phyloP scores from a whole-genome alignment of 805 yeast genomes.

The Lipomyces orientalis region DNA sequence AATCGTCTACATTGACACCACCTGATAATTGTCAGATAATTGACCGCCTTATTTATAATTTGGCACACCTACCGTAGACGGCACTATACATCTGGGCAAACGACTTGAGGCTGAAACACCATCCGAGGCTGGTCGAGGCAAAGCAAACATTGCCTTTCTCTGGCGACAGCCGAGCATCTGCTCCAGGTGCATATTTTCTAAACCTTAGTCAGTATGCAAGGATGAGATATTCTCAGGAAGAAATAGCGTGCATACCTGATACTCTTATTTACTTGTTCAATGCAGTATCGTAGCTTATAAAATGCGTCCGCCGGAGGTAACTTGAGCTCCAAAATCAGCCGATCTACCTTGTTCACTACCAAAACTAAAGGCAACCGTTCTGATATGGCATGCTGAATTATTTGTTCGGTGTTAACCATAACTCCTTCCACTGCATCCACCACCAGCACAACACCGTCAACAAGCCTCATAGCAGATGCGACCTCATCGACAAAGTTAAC shows the following conservation, averaged over 20 bases:
- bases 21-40: background rate
- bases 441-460: slow-evolving; percentile 71
- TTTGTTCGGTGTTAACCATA: slow-evolving; percentile 56
- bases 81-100: slow-evolving; percentile 61
- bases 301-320: slow-evolving; percentile 77
- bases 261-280: slow-evolving; percentile 68
- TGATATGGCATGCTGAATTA: slow-evolving; percentile 59
- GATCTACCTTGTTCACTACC: slow-evolving; percentile 80
- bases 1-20: slow-evolving; percentile 47
- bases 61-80: slow-evolving; percentile 38
- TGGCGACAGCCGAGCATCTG: slow-evolving; percentile 57
- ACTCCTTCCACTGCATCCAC: slow-evolving; percentile 89
- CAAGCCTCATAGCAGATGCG: slow-evolving; percentile 58
- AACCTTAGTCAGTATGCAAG: background rate
- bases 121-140: slow-evolving; percentile 67
- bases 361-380: slow-evolving; percentile 60
- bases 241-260: slow-evolving; percentile 47
- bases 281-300: slow-evolving; percentile 63
- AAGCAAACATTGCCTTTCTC: slow-evolving; percentile 70
- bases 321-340: slow-evolving; percentile 78
- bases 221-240: slow-evolving; percentile 29
- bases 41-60: slow-evolving; percentile 30
- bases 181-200: slow-evolving; percentile 20
- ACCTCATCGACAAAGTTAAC: slow-evolving; percentile 80
- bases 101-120: slow-evolving; percentile 69